phyloP scores from a whole-genome alignment of 805 yeast genomes.

The Kuraishia cidri region DNA sequence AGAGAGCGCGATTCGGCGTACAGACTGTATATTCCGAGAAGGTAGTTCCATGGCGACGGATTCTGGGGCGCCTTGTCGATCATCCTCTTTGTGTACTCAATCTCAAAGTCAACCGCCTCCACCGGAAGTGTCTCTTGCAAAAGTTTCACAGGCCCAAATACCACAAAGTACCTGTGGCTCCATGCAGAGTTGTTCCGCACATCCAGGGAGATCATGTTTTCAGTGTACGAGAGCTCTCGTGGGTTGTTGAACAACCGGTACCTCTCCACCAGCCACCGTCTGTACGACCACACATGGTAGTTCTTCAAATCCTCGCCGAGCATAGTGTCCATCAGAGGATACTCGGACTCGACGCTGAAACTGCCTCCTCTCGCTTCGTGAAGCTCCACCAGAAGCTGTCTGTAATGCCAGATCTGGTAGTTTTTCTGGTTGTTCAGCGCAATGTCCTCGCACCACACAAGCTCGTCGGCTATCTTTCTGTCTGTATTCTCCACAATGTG shows the following conservation, averaged over 20 bases:
- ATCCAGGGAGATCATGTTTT: slow-evolving; percentile 44
- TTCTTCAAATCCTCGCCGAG: slow-evolving; percentile 76
- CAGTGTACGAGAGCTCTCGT: slow-evolving; percentile 44
- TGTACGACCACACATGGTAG: slow-evolving; percentile 94
- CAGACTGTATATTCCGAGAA: slow-evolving; percentile 43
- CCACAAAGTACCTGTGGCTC: slow-evolving; percentile 71
- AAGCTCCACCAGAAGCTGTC: slow-evolving; percentile 52
- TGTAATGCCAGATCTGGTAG: slow-evolving; percentile 96
- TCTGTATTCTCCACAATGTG: slow-evolving; percentile 34
- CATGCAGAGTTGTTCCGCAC: slow-evolving; percentile 89
- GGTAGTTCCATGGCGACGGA: slow-evolving; percentile 80
- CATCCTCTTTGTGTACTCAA: slow-evolving; percentile 35
- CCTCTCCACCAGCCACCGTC: slow-evolving; percentile 70
- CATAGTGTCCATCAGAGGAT: slow-evolving; percentile 58
- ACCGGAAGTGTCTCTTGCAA: slow-evolving; percentile 6
- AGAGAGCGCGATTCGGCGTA: slow-evolving; percentile 15
- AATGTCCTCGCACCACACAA: slow-evolving; percentile 71
- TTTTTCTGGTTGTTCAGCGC: slow-evolving; percentile 79
- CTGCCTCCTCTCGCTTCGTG: slow-evolving; percentile 6
- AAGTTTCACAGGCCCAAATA: slow-evolving; percentile 17
- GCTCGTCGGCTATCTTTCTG: slow-evolving; percentile 38
- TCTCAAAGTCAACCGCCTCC: slow-evolving; percentile 31
- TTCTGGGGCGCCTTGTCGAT: slow-evolving; percentile 69
- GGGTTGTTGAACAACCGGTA: slow-evolving; percentile 35
- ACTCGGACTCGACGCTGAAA: slow-evolving; percentile 47